A percentile compares a stretch with the other conserved stretches of the same genome.
These are phyloP conservation scores for Odontarrhena argentea DNA, from an alignment of 345 rosid genomes.

Conservation along the genomic window DNA sequence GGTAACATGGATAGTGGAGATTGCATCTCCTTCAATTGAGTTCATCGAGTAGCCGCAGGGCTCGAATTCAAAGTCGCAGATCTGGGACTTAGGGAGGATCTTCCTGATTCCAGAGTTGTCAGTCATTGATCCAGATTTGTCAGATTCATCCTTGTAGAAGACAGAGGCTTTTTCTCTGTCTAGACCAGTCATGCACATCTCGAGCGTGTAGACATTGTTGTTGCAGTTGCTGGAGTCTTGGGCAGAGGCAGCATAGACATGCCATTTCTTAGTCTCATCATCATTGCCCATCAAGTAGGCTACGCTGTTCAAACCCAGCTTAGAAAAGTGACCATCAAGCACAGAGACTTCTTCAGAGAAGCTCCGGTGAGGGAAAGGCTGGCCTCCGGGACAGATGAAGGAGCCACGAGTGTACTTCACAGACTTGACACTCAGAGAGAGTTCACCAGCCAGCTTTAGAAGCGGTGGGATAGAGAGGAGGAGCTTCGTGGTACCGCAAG, in stretches of 20 bases:
- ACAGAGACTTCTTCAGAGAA: constrained; percentile 88
- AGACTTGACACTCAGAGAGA: constrained; percentile 61
- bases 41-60: constrained; percentile 99
- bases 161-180: constrained; percentile 69
- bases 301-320: constrained; percentile 59
- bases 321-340: constrained; percentile 63
- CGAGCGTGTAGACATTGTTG: constrained; percentile 62
- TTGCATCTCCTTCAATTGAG: constrained; percentile 70
- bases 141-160: constrained; percentile 59
- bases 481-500: constrained; percentile 94
- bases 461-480: constrained; percentile 91
- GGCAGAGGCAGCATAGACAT: constrained; percentile 81
- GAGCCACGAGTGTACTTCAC: constrained; percentile 91
- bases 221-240: constrained; percentile 16
- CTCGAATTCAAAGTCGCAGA: constrained; percentile 93
- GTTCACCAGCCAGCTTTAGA: constrained; percentile 67
- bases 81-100: constrained; percentile 79
- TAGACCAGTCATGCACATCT: constrained; percentile 97
- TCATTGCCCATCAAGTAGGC: constrained; percentile 77
- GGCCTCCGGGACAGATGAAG: constrained; percentile 83
- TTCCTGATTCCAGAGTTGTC: constrained; percentile 79
- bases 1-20: constrained; percentile 89
- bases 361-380: constrained; percentile 80
- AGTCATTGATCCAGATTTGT: constrained; percentile 64
- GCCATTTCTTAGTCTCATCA: constrained; percentile 74